phyloP scores from a whole-genome alignment of 1,284 basidiomycete genomes.

The Prillingera fragicola region DNA sequence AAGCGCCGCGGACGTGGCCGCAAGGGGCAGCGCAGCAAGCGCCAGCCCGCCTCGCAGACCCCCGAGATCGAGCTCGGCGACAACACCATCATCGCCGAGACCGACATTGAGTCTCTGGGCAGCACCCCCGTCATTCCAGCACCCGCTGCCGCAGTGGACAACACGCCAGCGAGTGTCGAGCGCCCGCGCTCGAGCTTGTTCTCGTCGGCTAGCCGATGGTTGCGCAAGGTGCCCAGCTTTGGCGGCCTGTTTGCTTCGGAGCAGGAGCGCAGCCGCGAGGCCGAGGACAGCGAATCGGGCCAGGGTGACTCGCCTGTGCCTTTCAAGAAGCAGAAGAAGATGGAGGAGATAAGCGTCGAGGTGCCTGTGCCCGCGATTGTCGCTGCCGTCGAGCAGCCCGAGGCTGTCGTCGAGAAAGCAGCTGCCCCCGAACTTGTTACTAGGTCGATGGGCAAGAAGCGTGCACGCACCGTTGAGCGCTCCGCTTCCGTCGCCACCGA shows the following conservation, averaged over 20 bases:
- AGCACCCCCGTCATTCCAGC: neutral
- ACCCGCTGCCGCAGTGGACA: neutral
- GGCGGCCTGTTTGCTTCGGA: constrained; percentile 4
- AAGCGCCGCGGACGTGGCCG: neutral
- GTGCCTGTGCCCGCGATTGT: no score
- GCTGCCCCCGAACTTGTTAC: no score
- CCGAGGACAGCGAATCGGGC: no score
- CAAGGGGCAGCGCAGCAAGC: constrained; percentile 1
- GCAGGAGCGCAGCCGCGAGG: no score
- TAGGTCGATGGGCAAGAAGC: no score
- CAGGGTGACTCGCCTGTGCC: neutral
- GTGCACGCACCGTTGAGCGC: no score
- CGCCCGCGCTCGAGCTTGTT: constrained; percentile 16
- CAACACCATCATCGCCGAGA: constrained; percentile 10
- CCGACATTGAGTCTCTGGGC: constrained; percentile 12
- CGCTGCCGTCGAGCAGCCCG: no score
- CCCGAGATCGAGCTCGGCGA: neutral
- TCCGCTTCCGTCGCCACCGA: no score
- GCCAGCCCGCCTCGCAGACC: neutral
- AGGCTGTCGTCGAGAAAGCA: no score
- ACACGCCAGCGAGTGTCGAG: neutral
- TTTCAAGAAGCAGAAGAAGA: constrained; percentile 1
- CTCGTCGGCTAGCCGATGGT: constrained; percentile 26
- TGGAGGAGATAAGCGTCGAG: neutral
- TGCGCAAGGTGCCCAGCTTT: constrained; percentile 16